Evolutionary conservation across 371 early-diverging fungal genomes (phyloP), one percentile per base, ranked within the genome.

Genomic region (Nematocida sp.): DNA sequence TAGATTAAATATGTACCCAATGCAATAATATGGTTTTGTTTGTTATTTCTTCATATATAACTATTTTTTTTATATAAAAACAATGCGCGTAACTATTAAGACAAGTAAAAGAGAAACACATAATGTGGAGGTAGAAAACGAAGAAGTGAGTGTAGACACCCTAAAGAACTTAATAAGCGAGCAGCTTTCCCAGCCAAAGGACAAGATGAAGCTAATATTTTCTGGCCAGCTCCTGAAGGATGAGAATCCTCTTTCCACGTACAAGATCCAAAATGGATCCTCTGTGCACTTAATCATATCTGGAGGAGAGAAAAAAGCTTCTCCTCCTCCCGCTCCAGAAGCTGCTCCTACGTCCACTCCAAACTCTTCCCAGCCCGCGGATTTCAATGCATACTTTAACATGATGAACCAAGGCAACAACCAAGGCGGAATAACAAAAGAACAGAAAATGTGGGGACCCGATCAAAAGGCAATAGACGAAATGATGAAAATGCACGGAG

Each of bases 31-130:
- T n/a, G n/a, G n/a, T n/a, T n/a, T n/a, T n/a, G n/a, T n/a, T n/a
- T n/a, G n/a, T n/a, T n/a, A n/a, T n/a, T n/a, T n/a, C n/a, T n/a
- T n/a, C 30, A 65, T 9, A n/a, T 57, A 30, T 4, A 13, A 13
- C 42, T 50, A 33, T 48, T 50, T 71, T 71, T 71, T 71, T 71
- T 20, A 18, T 45, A 30, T 26, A 36, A 35, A 61, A 71, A 71
- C 57, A 71, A 71, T 71, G 75, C 38, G 59, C 26, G 49, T 71
- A 40, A 38, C 16, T 50, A 35, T 71, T 30, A 71, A 61, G 63
- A 71, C 75, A 71, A 71, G 75, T 30, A 71, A 71, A 51, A 60
- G 75, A 35, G 51, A 71, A 20, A 40, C 28, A n/a, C 59, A 71
- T 48, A 59, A n/a, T 5, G 35, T 71, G 18, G 75, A 60, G 30